phyloP scores from a whole-genome alignment of 352 stramenopile genomes.

The Globisporangium middletonii region DNA sequence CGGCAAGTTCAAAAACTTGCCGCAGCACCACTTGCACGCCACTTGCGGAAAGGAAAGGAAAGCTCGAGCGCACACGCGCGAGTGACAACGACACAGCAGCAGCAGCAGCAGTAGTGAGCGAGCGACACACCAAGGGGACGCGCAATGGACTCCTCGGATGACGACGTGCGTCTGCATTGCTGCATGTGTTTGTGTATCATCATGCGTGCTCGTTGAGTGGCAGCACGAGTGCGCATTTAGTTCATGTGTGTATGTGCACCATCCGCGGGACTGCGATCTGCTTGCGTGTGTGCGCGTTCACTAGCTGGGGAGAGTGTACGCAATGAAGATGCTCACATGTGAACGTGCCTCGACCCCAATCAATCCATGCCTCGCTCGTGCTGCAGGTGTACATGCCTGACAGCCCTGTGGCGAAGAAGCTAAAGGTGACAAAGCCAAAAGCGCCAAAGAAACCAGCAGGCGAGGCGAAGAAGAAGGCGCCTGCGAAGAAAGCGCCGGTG shows the following conservation, averaged over 20 bases:
- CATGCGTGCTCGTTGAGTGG: neutral
- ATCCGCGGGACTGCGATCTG: neutral
- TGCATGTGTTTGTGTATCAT: neutral
- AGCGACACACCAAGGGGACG: neutral
- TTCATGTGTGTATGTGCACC: too few species aligned
- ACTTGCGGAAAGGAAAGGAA: conserved; percentile 11
- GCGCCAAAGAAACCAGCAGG: conserved; percentile 31
- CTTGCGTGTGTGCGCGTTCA: neutral
- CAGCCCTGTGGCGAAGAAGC: conserved; percentile 9
- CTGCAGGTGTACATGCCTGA: conserved; percentile 15
- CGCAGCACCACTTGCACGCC: neutral
- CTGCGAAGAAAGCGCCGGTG: conserved; percentile 24
- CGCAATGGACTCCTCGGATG: conserved; percentile 43
- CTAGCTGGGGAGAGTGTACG: neutral
- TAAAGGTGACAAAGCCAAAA: conserved; percentile 11
- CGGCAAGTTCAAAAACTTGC: too few species aligned
- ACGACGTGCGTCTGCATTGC: conserved; percentile 28
- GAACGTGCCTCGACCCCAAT: too few species aligned
- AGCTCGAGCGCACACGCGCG: neutral
- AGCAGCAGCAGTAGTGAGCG: neutral
- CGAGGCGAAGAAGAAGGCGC: conserved; percentile 22
- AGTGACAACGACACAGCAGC: neutral
- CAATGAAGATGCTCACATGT: too few species aligned
- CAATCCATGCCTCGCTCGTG: neutral
- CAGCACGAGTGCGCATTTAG: too few species aligned